A percentile compares a stretch with the other conserved stretches of the same genome.
Conservation (phyloP, 148 eudicot genomes). For the Rhododendron simsii region DNA sequence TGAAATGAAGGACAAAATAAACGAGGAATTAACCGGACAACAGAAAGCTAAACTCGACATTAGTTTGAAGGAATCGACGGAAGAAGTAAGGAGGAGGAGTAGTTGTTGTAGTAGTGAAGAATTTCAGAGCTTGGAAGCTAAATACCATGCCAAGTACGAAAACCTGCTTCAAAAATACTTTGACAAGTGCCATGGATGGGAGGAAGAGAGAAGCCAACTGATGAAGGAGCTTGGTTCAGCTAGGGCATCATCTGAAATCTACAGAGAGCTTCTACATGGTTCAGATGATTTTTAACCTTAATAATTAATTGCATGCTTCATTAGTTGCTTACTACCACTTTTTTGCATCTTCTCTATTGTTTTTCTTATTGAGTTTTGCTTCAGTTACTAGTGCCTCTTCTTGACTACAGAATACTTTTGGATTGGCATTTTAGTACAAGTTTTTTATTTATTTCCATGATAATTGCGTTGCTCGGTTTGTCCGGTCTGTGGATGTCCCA, state of each 20-base stretch:
- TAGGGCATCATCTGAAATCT: background rate
- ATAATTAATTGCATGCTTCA: background rate
- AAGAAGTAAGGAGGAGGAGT: background rate
- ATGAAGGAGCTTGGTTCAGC: background rate
- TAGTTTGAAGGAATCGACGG: background rate
- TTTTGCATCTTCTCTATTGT: background rate
- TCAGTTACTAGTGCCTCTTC: background rate
- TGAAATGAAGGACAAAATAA: background rate
- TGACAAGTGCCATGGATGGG: background rate
- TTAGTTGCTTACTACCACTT: background rate
- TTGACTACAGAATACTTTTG: background rate
- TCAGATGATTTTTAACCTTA: too few species aligned
- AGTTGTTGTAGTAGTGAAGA: background rate
- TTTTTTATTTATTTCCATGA: too few species aligned
- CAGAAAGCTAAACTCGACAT: background rate
- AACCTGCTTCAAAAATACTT: background rate
- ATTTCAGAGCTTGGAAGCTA: background rate
- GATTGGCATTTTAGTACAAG: too few species aligned
- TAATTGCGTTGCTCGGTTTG: too few species aligned
- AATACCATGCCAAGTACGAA: background rate
- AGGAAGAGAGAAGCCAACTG: background rate
- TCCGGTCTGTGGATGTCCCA: too few species aligned
- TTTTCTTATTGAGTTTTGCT: background rate
- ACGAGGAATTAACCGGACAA: background rate
- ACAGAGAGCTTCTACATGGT: background rate